Evolutionary conservation across 495 filamentous ascomycete genomes (phyloP).

Genomic region (Letharia columbiana): DNA sequence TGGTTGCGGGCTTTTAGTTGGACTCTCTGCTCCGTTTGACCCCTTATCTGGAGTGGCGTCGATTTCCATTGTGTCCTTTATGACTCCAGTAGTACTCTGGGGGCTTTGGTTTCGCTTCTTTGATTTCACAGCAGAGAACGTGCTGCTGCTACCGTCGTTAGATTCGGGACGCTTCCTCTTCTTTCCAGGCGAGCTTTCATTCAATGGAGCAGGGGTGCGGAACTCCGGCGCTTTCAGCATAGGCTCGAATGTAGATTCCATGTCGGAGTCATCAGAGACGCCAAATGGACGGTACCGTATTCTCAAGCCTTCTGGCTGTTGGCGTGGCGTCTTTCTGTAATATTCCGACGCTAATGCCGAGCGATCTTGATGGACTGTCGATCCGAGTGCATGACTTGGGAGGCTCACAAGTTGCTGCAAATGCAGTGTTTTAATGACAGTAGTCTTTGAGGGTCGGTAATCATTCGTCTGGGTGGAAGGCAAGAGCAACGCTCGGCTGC

Average conservation of each 20-base stretch:
- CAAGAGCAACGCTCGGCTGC: conserved; percentile 13
- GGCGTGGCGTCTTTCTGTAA: conserved; percentile 14
- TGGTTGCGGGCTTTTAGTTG: background rate
- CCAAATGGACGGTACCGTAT: conserved; percentile 29
- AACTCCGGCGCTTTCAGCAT: conserved; percentile 2
- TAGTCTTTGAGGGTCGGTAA: conserved; percentile 11
- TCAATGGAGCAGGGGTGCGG: conserved; percentile 2
- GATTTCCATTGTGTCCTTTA: conserved; percentile 1
- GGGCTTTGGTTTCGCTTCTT: conserved; percentile 10
- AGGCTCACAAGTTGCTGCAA: conserved; percentile 22
- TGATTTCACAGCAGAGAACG: background rate
- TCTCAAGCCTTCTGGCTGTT: conserved; percentile 22
- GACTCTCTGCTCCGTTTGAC: background rate
- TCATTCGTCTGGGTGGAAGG: conserved; percentile 15
- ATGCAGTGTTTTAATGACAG: conserved; percentile 19
- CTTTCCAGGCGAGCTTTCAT: background rate
- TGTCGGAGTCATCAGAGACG: conserved; percentile 9
- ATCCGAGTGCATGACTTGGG: conserved; percentile 4
- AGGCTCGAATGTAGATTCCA: background rate
- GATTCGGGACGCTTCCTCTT: conserved; percentile 9
- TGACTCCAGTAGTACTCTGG: background rate
- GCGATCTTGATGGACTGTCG: background rate
- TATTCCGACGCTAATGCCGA: conserved; percentile 6
- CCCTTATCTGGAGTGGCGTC: background rate
- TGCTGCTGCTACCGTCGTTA: background rate